Conservation (phyloP, 441 rosid genomes). For the Populus hybrid region DNA sequence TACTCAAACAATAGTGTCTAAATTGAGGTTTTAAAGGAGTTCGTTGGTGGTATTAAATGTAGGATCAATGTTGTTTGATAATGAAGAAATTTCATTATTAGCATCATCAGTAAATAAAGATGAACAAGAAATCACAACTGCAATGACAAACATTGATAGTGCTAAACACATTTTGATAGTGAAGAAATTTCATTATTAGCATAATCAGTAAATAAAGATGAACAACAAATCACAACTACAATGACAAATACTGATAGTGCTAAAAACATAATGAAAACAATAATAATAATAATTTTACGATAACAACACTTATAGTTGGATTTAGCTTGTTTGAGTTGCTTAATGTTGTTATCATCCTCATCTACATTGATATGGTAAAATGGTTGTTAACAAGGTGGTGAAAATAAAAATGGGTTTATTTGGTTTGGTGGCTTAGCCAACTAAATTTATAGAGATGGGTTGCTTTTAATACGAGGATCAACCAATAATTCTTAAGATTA, state of each 20-base stretch:
- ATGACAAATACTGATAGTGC: not conserved
- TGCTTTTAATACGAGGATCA: no score
- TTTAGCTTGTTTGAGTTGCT: no score
- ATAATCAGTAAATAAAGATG: not conserved
- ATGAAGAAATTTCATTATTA: not conserved
- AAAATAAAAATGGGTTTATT: no score
- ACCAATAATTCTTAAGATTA: no score
- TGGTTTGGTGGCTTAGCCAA: no score
- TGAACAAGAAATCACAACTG: not conserved
- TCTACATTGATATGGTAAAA: no score
- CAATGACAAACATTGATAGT: not conserved
- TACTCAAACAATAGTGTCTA: slow-evolving; percentile 26
- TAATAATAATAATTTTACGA: no score
- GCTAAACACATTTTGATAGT: not conserved
- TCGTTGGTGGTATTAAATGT: slow-evolving; percentile 32
- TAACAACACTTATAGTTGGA: no score
- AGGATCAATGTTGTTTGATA: slow-evolving; percentile 8
- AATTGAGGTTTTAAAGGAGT: slow-evolving; percentile 29
- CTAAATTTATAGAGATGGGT: no score
- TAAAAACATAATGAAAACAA: no score
- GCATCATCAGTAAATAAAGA: not conserved
- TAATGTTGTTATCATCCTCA: no score
- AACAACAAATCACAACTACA: not conserved
- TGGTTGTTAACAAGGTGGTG: no score
- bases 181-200: not conserved